phyloP scores from a whole-genome alignment of 768 basidiomycete species.

The Lentinula boryana region DNA sequence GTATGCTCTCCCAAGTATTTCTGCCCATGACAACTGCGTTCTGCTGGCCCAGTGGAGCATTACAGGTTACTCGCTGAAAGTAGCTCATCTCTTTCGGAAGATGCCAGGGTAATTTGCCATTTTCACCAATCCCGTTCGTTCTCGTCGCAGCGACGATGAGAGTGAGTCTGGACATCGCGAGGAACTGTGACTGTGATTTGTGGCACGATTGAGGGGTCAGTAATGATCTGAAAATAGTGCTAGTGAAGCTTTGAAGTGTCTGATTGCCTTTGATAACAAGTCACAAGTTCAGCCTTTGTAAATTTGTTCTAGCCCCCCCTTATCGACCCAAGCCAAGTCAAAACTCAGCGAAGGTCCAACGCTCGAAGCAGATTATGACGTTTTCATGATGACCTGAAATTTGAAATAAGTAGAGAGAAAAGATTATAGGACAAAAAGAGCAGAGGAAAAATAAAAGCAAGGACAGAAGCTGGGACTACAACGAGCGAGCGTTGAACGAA shows the following conservation, averaged over 20 bases:
- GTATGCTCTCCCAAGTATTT: conserved; percentile 98
- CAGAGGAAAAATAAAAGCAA: background rate
- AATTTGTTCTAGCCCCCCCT: background rate
- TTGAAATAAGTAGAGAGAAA: too few species aligned
- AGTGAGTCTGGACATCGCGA: conserved; percentile 64
- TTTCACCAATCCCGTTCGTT: conserved; percentile 81
- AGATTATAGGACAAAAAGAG: too few species aligned
- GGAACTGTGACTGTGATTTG: background rate
- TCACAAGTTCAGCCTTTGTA: background rate
- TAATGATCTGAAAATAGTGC: background rate
- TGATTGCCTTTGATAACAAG: background rate
- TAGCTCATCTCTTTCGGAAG: conserved; percentile 87
- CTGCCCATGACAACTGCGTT: conserved; percentile 95
- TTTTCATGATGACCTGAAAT: too few species aligned
- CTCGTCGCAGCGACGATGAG: conserved; percentile 92
- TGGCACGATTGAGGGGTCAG: background rate
- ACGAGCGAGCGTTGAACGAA: background rate
- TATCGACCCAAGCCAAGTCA: background rate
- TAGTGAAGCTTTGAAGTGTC: background rate
- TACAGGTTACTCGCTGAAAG: conserved; percentile 76
- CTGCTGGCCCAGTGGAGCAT: conserved; percentile 41
- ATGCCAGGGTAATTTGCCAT: conserved; percentile 79
- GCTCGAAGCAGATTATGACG: background rate
- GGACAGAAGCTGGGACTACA: too few species aligned
- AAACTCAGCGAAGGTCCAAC: background rate